Evolutionary conservation across 1,139 yeast genomes (phyloP).

Genomic region (Pichia sp.): DNA sequence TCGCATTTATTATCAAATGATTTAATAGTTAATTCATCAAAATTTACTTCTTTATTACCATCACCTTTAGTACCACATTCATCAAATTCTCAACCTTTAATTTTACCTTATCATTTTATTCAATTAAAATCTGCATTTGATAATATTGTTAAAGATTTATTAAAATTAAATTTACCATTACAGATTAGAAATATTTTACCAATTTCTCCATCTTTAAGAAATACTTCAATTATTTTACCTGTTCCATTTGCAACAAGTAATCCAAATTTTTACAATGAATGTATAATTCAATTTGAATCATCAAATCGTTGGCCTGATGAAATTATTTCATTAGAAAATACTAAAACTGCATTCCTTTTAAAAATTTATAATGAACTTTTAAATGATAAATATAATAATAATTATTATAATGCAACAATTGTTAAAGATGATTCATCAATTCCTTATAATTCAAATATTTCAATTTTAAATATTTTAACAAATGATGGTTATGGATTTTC

Average conservation of each 20-base stretch:
- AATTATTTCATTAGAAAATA: conserved; percentile 72
- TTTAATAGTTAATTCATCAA: conserved; percentile 36
- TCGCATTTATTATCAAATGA: conserved; percentile 37
- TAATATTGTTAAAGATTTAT: conserved; percentile 48
- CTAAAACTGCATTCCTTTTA: conserved; percentile 82
- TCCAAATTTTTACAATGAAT: conserved; percentile 78
- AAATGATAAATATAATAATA: conserved; percentile 31
- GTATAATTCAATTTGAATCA: conserved; percentile 79
- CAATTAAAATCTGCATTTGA: conserved; percentile 62
- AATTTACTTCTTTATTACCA: conserved; percentile 50
- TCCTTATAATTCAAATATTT: conserved; percentile 53
- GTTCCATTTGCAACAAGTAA: conserved; percentile 73
- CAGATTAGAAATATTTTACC: conserved; percentile 67
- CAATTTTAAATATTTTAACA: conserved; percentile 59
- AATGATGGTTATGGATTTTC: conserved; percentile 87
- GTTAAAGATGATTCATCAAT: conserved; percentile 54
- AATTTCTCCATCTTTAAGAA: conserved; percentile 64
- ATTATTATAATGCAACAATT: conserved; percentile 48
- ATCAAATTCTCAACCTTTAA: conserved; percentile 46
- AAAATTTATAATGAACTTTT: conserved; percentile 56
- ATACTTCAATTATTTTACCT: conserved; percentile 70
- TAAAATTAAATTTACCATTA: conserved; percentile 55
- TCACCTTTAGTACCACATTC: conserved; percentile 51
- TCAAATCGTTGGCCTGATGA: conserved; percentile 97
- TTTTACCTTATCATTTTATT: conserved; percentile 45